Base-by-base conservation (phyloP, 1,139 yeast genomes). In the Yamadazyma jaroonii region DNA sequence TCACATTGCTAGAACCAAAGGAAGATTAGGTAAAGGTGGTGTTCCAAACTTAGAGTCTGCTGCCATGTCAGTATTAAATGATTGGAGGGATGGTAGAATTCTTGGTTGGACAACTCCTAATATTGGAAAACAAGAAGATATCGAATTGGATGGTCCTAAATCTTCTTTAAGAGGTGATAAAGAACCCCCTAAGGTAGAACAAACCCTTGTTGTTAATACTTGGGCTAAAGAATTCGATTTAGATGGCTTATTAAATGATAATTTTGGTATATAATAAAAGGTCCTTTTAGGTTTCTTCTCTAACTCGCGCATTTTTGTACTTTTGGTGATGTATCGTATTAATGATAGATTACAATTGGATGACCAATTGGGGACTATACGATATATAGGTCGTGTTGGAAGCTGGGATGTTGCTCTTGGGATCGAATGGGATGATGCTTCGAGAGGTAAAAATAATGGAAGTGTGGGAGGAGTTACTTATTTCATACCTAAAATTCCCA, bases 11-110 rank as follows among this genome's bases (percentile, higher is more conserved):
- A 81, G 98, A 61, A 78, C 81, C 49, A 82, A 87, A 62, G 99
- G 99, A 39, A 79, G 97, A 61, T 72, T 92, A 47, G 89, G 96
- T 36, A 85, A 79, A 57, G 96, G 96, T 33, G 99, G 98, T 54
- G 65, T 92, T 40, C 96, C 98, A 37, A 89, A 92, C 59, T 62
- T 92, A 50, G 82, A 80, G 41, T 74, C 92, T 45, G 96, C 98
- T 9, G 96, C 95, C 29, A 62, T 77, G 52, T 73, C 87, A 25
- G 85, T 92, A 4, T 73, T 94, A 54, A 87, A 80, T 50, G 99
- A 92, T 64, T 94, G 97, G 97, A 82, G 97, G 65, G 97, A 90
- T 62, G 98, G 98, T 41, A 80, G 95, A 57, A 78, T 92, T 50
- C 64, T 83, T 39, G 96, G 97, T 33, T 92, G 97, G 96, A 81